Conservation (phyloP, 805 yeast genomes). For the Cyberlindnera mrakii region DNA sequence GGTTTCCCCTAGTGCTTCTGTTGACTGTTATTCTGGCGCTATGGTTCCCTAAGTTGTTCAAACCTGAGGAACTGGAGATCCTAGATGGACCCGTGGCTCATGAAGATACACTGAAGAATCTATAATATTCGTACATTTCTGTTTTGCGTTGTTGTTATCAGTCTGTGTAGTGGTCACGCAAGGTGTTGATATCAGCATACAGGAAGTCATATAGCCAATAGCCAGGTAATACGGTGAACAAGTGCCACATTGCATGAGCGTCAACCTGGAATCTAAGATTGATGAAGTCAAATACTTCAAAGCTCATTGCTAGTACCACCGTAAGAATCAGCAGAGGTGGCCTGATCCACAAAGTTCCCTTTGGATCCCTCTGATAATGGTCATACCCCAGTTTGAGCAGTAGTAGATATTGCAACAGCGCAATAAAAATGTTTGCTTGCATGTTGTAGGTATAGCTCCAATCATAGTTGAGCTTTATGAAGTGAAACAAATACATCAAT, state of each 20-base stretch:
- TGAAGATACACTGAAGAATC: conserved; percentile 45
- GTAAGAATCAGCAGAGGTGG: conserved; percentile 47
- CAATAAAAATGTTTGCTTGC: conserved; percentile 80
- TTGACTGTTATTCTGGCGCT: conserved; percentile 59
- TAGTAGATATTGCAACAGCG: conserved; percentile 62
- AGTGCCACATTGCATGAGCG: conserved; percentile 94
- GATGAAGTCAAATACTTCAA: conserved; percentile 87
- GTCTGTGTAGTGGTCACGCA: conserved; percentile 9
- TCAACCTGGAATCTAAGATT: conserved; percentile 66
- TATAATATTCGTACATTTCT: conserved; percentile 9
- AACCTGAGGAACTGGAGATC: conserved; percentile 48
- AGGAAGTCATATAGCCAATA: conserved; percentile 63
- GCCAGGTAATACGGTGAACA: conserved; percentile 79
- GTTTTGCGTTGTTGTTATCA: not conserved
- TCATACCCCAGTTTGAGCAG: conserved; percentile 26
- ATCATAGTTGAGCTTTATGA: conserved; percentile 55
- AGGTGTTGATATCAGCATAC: conserved; percentile 40
- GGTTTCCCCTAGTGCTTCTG: conserved; percentile 83
- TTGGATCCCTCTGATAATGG: conserved; percentile 22
- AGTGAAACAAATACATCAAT: conserved; percentile 54
- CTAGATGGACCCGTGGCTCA: conserved; percentile 66
- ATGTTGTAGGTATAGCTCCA: conserved; percentile 95
- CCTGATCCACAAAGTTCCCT: conserved; percentile 26
- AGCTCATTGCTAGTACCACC: conserved; percentile 72
- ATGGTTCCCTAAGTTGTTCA: conserved; percentile 59